Percentiles rank a stretch among this genome's conserved stretches.
These are phyloP conservation scores for Nicotiana tomentosiformis DNA, from an alignment of 257 asterid genomes.

Conservation along the genomic window DNA sequence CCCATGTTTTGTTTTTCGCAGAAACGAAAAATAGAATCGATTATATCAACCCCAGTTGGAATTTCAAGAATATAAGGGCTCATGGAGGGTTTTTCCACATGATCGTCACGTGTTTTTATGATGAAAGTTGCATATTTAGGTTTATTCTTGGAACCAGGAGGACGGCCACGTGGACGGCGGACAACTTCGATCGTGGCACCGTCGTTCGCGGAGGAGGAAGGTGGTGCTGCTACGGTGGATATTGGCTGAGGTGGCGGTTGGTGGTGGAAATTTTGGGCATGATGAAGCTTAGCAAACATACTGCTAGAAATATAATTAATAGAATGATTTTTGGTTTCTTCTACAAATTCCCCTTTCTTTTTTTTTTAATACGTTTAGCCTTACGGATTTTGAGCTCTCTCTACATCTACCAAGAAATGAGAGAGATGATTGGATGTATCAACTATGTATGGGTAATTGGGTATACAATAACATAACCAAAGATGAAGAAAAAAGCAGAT, in stretches of 20 bases:
- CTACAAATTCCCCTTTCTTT: conserved; percentile 45
- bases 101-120: conserved; percentile 32
- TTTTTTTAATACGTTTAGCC: neutral
- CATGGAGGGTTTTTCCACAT: conserved; percentile 38
- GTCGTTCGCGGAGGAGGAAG: conserved; percentile 25
- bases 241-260: conserved; percentile 4
- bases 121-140: conserved; percentile 31
- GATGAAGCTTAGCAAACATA: conserved; percentile 51
- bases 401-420: neutral
- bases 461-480: neutral
- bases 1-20: conserved; percentile 41
- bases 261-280: conserved; percentile 22
- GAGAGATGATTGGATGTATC: neutral
- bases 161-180: conserved; percentile 84
- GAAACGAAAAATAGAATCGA: conserved; percentile 32
- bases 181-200: conserved; percentile 65
- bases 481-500: neutral
- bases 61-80: conserved; percentile 66
- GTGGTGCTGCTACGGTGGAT: neutral
- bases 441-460: neutral
- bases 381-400: neutral
- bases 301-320: neutral
- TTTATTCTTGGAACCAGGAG: conserved; percentile 69
- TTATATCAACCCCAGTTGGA: conserved; percentile 42
- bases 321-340: conserved; percentile 21